A percentile compares a stretch with the other conserved stretches of the same genome.
These are phyloP conservation scores for Rhizomucor miehei DNA, from an alignment of 371 early-diverging fungal genomes.

Conservation along the genomic window DNA sequence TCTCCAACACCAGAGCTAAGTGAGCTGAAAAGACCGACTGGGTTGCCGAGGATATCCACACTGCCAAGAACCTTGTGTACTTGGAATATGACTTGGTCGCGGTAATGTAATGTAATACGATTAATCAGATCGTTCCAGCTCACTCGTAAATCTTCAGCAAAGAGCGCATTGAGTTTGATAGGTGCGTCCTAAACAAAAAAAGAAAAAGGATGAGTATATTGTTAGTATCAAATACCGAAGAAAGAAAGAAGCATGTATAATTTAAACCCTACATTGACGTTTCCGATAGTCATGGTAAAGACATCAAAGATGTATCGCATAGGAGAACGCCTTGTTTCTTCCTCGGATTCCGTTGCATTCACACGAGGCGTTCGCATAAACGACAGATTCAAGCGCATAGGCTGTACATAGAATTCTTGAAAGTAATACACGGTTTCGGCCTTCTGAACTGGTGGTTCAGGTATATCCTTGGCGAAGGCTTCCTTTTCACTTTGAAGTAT, in stretches of 20 bases:
- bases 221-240: background rate
- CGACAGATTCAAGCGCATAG: slow-evolving; percentile 82
- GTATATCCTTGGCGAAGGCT: slow-evolving; percentile 36
- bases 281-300: slow-evolving; percentile 87
- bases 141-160: slow-evolving; percentile 76
- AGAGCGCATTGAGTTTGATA: slow-evolving; percentile 76
- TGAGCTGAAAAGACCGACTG: slow-evolving; percentile 84
- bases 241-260: background rate
- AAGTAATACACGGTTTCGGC: slow-evolving; percentile 76
- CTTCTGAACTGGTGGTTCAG: slow-evolving; percentile 53
- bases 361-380: slow-evolving; percentile 71
- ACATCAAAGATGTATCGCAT: slow-evolving; percentile 65
- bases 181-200: slow-evolving; percentile 66
- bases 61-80: slow-evolving; percentile 85
- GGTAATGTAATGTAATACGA: slow-evolving; percentile 59
- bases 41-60: slow-evolving; percentile 89
- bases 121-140: slow-evolving; percentile 46
- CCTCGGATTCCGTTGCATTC: slow-evolving; percentile 33
- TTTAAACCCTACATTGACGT: slow-evolving; percentile 61
- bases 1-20: slow-evolving; percentile 85
- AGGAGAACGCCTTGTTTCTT: slow-evolving; percentile 23
- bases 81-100: slow-evolving; percentile 76
- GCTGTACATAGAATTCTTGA: slow-evolving; percentile 85
- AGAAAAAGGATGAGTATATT: background rate
- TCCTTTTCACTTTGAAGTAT: slow-evolving; percentile 22